phyloP scores from a whole-genome alignment of 2,329 filamentous ascomycete genomes.

The Corynespora cassiicola region DNA sequence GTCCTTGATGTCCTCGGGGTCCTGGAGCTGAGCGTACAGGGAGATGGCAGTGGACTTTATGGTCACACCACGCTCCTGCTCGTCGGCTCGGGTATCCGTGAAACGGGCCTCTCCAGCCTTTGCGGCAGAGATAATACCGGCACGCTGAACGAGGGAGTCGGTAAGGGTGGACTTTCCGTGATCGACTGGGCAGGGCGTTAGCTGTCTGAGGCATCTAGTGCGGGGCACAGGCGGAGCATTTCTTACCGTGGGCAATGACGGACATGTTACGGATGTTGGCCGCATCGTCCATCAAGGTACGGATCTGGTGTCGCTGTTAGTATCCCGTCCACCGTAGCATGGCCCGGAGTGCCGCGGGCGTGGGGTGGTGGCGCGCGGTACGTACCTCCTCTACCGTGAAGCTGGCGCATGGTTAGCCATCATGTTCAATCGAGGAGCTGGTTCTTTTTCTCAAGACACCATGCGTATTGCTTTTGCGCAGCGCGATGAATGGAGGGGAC shows the following conservation, averaged over 20 bases:
- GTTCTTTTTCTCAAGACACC: not conserved
- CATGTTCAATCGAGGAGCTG: conserved; percentile 8
- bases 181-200: conserved; percentile 69
- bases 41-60: conserved; percentile 99
- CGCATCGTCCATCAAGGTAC: conserved; percentile 79
- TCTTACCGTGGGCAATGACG: conserved; percentile 94
- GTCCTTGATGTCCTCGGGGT: conserved; percentile 91
- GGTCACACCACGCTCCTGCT: conserved; percentile 99
- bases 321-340: conserved; percentile 10
- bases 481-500: conserved; percentile 9
- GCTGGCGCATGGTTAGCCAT: conserved; percentile 69
- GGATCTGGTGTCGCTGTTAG: conserved; percentile 64
- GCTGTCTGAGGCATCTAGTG: conserved; percentile 19
- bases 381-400: conserved; percentile 94
- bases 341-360: conserved; percentile 11
- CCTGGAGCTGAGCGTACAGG: conserved; percentile 84
- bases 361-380: conserved; percentile 33
- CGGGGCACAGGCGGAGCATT: conserved; percentile 16
- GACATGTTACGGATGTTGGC: conserved; percentile 91
- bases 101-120: conserved; percentile 96
- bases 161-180: conserved; percentile 99
- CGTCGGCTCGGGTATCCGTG: conserved; percentile 95
- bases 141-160: conserved; percentile 98
- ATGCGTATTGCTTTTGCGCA: not conserved
- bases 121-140: conserved; percentile 98